These are phyloP conservation scores for Pseudogymnoascus sp. DNA, from an alignment of 2,329 filamentous ascomycete species.

Conservation along the genomic window DNA sequence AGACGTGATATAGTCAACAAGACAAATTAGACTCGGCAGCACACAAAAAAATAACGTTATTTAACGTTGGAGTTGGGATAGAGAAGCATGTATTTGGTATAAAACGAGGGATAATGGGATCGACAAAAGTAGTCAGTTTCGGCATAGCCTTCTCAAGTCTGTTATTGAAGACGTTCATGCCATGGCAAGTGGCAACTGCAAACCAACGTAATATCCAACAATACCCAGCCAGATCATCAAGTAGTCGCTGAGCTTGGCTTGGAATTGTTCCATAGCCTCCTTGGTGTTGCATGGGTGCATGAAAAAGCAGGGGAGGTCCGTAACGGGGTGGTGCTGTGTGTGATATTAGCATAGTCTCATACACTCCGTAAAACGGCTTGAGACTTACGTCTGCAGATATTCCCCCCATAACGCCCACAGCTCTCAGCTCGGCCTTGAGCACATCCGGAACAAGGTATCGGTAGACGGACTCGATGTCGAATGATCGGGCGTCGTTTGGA, in stretches of 20 bases:
- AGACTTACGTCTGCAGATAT: slow-evolving; percentile 67
- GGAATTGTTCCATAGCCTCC: slow-evolving; percentile 64
- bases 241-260: slow-evolving; percentile 55
- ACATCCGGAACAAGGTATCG: slow-evolving; percentile 59
- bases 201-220: slow-evolving; percentile 69
- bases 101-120: slow-evolving; percentile 5
- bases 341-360: slow-evolving; percentile 8
- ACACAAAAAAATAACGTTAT: background rate
- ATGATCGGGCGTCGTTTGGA: slow-evolving; percentile 45
- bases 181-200: slow-evolving; percentile 69
- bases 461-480: slow-evolving; percentile 63
- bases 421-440: slow-evolving; percentile 53
- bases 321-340: slow-evolving; percentile 58
- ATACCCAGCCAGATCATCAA: slow-evolving; percentile 85
- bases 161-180: slow-evolving; percentile 25
- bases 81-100: slow-evolving; percentile 3
- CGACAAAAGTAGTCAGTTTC: slow-evolving; percentile 1
- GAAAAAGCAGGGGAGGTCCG: slow-evolving; percentile 73
- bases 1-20: slow-evolving; percentile 30
- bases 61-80: slow-evolving; percentile 5
- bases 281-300: slow-evolving; percentile 87
- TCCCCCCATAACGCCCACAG: slow-evolving; percentile 58
- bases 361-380: background rate
- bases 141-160: background rate
- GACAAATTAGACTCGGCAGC: background rate